Conservation (phyloP, 225 moss, liverwort and hornwort genomes). For the Polytrichum formosum region DNA sequence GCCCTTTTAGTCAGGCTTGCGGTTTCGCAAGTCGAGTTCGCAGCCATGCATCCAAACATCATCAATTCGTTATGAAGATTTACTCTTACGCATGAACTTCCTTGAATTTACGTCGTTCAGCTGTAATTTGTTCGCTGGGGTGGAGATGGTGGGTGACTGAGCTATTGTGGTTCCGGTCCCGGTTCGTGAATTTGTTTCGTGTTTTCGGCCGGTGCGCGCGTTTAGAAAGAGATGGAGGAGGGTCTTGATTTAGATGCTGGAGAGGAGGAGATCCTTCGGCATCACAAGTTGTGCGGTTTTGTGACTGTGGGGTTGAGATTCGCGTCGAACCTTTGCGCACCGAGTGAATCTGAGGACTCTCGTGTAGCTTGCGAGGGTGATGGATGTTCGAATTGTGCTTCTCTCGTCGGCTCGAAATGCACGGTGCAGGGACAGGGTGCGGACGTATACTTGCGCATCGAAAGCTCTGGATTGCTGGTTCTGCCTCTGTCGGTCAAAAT, state of each 20-base stretch:
- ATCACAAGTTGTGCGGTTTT: background rate
- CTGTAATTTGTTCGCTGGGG: no score
- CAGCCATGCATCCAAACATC: no score
- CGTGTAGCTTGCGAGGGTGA: background rate
- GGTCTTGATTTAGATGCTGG: background rate
- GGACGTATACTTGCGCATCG: conserved; percentile 25
- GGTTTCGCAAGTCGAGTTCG: no score
- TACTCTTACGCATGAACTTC: no score
- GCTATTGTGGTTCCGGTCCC: no score
- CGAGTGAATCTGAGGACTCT: background rate
- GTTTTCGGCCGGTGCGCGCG: no score
- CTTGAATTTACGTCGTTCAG: no score
- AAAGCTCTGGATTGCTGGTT: conserved; percentile 26
- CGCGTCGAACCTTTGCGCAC: background rate
- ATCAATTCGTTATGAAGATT: no score
- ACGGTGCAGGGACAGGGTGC: conserved; percentile 25
- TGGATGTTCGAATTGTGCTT: conserved; percentile 5
- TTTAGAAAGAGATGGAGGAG: background rate
- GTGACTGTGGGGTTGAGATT: background rate
- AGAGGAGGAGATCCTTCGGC: background rate
- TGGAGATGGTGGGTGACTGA: no score
- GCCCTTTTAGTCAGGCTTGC: no score
- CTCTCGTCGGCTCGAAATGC: conserved; percentile 43
- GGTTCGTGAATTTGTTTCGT: no score
- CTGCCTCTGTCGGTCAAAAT: conserved; percentile 23